Base-by-base conservation (phyloP, 2,329 filamentous ascomycete genomes). In the Paracamarosporium sp. region DNA sequence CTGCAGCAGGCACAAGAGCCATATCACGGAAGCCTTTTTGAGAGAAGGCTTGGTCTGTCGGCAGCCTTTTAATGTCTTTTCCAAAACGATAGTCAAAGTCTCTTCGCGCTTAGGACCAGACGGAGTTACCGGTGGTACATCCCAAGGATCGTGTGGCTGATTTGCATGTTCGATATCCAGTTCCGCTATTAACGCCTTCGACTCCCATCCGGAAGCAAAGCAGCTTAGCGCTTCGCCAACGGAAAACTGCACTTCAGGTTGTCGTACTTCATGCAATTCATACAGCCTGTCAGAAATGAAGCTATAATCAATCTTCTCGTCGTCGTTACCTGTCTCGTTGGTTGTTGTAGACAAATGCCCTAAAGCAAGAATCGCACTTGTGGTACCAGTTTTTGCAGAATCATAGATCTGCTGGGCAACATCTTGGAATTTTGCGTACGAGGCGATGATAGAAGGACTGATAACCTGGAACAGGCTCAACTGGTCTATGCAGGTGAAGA, bases 1-100 rank as follows among this genome's bases (percentile, higher is more conserved):
- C 71, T 97, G 93, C 8, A 98, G 88, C 3, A 98, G 79, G 69
- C 90, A 96, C 57, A 98, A 88, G 0, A 98, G 84, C 95, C 95
- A 98, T 66, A 99, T 96, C 0, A 93, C 93, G 0, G 93, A 94
- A 3, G 94, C 93, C 73, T 97, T 97, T 66, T 93, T 88, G 4
- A 97, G 81, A 0, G 93, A 90, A 1, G 95, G 95, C 70, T 97
- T 97, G 0, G 92, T 92, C 8, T 89, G 87, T 67, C 90, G 89
- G 78, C 90, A 95, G 68, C 95, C 90, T 2, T 80, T 79, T 45
- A 98, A 82, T 1, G 96, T 84, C 70, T 89, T 93, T 57, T 91
- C 85, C 5, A 96, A 79, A 1, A 91, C 82, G 0, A 80, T 76
- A 8, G 78, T 78, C 25, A 78, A 59, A 90, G 78, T 50, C 83